Conservation (phyloP, 768 basidiomycete species). For the Xerocomellus intermedius region DNA sequence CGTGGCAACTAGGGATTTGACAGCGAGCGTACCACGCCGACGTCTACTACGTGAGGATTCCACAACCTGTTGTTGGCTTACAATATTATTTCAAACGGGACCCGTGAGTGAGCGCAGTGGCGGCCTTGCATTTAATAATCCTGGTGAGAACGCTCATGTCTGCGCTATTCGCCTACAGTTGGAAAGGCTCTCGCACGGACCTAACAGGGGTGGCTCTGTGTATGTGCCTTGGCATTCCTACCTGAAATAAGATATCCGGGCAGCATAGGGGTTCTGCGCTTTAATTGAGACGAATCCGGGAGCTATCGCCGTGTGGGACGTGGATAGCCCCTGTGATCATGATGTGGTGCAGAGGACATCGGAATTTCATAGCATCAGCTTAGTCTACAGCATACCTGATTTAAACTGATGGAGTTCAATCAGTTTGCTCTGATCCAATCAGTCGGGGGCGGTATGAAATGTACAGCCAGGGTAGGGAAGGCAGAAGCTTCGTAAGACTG, state of each 20-base stretch:
- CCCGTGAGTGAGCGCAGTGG: slow-evolving; percentile 1
- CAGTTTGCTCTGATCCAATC: slow-evolving; percentile 17
- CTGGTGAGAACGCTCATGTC: slow-evolving; percentile 8
- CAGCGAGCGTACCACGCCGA: neutral
- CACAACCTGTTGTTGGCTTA: neutral
- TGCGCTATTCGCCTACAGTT: neutral
- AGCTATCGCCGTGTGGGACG: neutral
- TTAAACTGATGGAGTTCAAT: slow-evolving; percentile 8
- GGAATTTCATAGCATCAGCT: slow-evolving; percentile 4
- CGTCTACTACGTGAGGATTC: neutral
- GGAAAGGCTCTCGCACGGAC: slow-evolving; percentile 1
- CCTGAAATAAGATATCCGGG: neutral
- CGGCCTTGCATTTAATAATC: neutral
- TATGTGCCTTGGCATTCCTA: slow-evolving; percentile 5
- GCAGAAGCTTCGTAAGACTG: neutral
- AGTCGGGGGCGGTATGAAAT: neutral
- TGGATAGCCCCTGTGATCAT: slow-evolving; percentile 11
- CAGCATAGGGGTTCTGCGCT: neutral
- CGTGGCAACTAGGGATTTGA: slow-evolving; percentile 1
- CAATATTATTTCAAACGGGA: neutral
- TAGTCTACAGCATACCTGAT: slow-evolving; percentile 1
- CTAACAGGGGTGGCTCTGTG: neutral
- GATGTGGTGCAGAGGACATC: slow-evolving; percentile 3
- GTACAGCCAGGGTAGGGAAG: neutral
- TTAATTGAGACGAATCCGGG: neutral